Evolutionary conservation across 2,329 filamentous ascomycete genomes (phyloP), one percentile per base, ranked within the genome.

Genomic region (Cladosporium sp.): DNA sequence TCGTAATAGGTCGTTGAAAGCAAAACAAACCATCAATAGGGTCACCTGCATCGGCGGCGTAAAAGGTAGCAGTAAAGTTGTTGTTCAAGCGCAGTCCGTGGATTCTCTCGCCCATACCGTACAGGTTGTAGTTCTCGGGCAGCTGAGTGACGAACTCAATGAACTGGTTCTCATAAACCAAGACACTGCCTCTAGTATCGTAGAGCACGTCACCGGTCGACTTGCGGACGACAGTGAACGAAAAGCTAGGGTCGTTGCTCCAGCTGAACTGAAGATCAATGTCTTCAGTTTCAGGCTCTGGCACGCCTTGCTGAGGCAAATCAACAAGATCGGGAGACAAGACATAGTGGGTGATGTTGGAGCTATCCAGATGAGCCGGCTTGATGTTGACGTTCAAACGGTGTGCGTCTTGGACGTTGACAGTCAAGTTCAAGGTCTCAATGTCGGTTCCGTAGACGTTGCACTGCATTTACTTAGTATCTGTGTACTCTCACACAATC

Each of bases 81-180:
- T 86, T 84, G 20, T 85, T 80, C n/a, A 92, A 74, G 32, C 85
- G 76, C 32, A 91, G 73, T 12, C 79, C 80, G 59, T 86, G 84
- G 27, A 91, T 87, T 1, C 80, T 79, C 68, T 91, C 87, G 13
- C 85, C 86, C 22, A 91, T 72, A 1, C 87, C 87, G 54, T 89
- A 63, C 0, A 89, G 64, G 56, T 90, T 89, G 68, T 89, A 89
- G 43, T 86, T 78, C 52, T 85, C 76, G 0, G 86, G 86, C 12
- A 89, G 65, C 20, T 74, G 64, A 15, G 83, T 84, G 4, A 76
- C 76, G 57, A 91, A 85, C 59, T 90, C 87, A 37, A 90, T 79
- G 65, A 89, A 91, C 60, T 91, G 87, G 57, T 90, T 79, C 61
- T 89, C 85, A 60, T 82, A 91, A 0, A 91, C 80, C 12, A 91